Base-by-base conservation (phyloP, 2,329 filamentous ascomycete genomes). In the Stachybotrys chartarum region DNA sequence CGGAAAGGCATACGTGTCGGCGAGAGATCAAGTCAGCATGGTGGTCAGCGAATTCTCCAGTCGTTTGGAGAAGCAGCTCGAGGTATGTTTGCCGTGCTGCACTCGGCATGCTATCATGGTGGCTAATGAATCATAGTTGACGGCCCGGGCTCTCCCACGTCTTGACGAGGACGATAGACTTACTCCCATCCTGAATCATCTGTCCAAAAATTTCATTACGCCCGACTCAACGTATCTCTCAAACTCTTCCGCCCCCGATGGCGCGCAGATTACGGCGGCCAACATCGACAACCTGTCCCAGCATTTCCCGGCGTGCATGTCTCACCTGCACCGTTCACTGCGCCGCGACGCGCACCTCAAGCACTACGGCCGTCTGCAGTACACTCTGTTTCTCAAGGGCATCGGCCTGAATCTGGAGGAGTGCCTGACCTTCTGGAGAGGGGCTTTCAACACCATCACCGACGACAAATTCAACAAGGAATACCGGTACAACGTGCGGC, bases 391-490 rank as follows among this genome's bases (percentile, higher is more conserved):
- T 81, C 80, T 99, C 56, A 99, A 99, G 72, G 94, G 94, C 47
- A 91, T 97, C 57, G 94, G 94, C 0, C 78, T 99, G 31, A 91
- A 83, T 59, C 77, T 99, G n/a, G 91, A 97, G 66, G 93, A 99
- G 71, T 91, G 85, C 63, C 81, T 99, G 30, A 64, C 91, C 12
- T 99, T 99, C 77, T 99, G 94, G 94, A 86, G 94, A 11, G 82
- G 84, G 59, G 79, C 82, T 31, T 97, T 99, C 81, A 85, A 85
- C 68, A 88, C 91, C 61, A 84, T 95, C 60, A 92, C 90, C 0
- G 94, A 97, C 66, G 93, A 97, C 65, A 87, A 87, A 42, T 99
- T 97, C 80, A 95, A 95, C 73, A 97, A 97, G 68, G 91, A 97
- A 68, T 97, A 99, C 75, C 83, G 89, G 49, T 99, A 99, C 80